Percentiles rank a stretch among this genome's conserved stretches.
phyloP scores from a whole-genome alignment of 1,139 yeast species.

The Pichia sp. region DNA sequence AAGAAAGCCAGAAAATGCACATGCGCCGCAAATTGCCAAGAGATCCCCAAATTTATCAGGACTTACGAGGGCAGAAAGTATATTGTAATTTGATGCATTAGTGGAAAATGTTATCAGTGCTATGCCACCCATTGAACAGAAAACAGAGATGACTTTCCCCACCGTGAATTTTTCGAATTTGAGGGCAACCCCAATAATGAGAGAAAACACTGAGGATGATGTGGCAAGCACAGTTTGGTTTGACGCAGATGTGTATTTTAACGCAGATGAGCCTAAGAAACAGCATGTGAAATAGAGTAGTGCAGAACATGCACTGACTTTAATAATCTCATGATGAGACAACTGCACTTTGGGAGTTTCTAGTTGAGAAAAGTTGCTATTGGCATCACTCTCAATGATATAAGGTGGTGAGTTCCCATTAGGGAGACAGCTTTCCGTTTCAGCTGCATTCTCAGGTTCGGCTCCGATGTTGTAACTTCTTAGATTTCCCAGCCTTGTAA shows the following conservation, averaged over 20 bases:
- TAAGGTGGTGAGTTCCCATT: neutral
- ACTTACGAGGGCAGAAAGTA: neutral
- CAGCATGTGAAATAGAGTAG: slow-evolving; percentile 43
- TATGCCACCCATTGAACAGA: slow-evolving; percentile 45
- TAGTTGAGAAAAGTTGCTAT: slow-evolving; percentile 14
- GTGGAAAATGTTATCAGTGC: slow-evolving; percentile 41
- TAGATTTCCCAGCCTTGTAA: neutral
- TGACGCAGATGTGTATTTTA: slow-evolving; percentile 50
- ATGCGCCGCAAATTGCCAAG: slow-evolving; percentile 45
- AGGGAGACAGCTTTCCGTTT: neutral
- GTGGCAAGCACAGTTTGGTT: slow-evolving; percentile 51
- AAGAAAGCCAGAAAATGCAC: slow-evolving; percentile 45
- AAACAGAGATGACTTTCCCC: slow-evolving; percentile 44
- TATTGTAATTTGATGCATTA: neutral
- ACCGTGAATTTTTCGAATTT: slow-evolving; percentile 42
- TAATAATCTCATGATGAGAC: slow-evolving; percentile 33
- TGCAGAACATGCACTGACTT: slow-evolving; percentile 40
- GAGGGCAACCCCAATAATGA: slow-evolving; percentile 40
- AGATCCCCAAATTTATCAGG: slow-evolving; percentile 43
- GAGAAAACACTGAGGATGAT: slow-evolving; percentile 49
- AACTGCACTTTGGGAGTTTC: slow-evolving; percentile 30
- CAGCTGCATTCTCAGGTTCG: neutral
- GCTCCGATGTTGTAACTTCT: neutral
- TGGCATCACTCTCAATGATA: neutral
- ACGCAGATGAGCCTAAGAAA: slow-evolving; percentile 38